These are phyloP conservation scores for Angomonas deanei DNA, from an alignment of 208 protist species.

Conservation along the genomic window DNA sequence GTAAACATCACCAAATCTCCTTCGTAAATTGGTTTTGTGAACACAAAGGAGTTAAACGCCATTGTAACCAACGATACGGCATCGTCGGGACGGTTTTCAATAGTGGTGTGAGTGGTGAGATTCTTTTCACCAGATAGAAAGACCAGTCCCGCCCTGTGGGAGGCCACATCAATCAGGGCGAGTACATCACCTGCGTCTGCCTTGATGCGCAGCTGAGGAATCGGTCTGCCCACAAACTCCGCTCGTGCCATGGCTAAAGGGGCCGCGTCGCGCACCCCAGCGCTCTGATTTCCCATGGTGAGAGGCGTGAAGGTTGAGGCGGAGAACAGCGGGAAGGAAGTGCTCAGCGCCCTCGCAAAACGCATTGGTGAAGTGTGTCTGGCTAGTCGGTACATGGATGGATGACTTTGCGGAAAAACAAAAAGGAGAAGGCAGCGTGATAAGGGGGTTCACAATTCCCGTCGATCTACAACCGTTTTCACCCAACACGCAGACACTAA, in stretches of 20 bases:
- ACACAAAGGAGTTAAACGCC: conserved; percentile 36
- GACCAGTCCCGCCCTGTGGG: conserved; percentile 1
- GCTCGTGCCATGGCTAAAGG: no score
- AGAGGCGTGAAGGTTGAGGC: neutral
- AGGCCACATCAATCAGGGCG: conserved; percentile 19
- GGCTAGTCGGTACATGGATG: no score
- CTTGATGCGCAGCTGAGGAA: neutral
- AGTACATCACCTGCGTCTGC: conserved; percentile 23
- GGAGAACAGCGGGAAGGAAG: neutral
- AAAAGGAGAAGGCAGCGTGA: neutral
- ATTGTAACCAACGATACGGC: conserved; percentile 24
- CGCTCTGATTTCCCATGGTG: neutral
- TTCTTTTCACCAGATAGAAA: conserved; percentile 11
- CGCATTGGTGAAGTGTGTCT: no score
- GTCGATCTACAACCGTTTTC: no score
- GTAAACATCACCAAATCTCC: conserved; percentile 30
- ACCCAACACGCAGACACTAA: no score
- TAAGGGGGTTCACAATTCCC: no score
- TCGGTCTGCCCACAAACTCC: conserved; percentile 21
- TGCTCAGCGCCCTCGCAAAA: no score
- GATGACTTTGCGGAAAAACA: no score
- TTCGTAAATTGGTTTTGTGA: conserved; percentile 21
- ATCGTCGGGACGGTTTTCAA: neutral
- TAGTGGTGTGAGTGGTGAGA: neutral
- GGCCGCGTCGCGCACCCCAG: neutral